Evolutionary conservation across 1,139 yeast species (phyloP).

Genomic region (Kodamaea ohmeri): DNA sequence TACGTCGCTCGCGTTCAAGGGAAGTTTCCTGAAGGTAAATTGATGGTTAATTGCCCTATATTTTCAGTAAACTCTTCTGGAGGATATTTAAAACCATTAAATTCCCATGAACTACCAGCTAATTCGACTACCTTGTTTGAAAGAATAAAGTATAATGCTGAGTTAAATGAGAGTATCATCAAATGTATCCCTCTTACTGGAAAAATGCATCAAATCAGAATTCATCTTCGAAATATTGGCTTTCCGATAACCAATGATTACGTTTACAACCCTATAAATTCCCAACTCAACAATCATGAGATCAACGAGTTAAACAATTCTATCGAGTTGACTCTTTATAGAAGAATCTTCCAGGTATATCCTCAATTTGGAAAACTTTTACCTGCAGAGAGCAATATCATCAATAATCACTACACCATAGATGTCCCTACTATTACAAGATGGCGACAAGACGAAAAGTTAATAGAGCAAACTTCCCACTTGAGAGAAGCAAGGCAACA

Average conservation of each 20-base stretch:
- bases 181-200: slow-evolving; percentile 70
- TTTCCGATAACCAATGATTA: slow-evolving; percentile 70
- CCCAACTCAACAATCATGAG: slow-evolving; percentile 13
- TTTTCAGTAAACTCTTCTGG: slow-evolving; percentile 36
- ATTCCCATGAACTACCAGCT: slow-evolving; percentile 25
- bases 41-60: slow-evolving; percentile 33
- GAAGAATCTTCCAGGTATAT: slow-evolving; percentile 19
- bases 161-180: slow-evolving; percentile 52
- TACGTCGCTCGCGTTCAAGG: slow-evolving; percentile 64
- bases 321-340: slow-evolving; percentile 31
- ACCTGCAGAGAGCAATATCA: slow-evolving; percentile 12
- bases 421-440: slow-evolving; percentile 18
- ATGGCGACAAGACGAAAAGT: slow-evolving; percentile 17
- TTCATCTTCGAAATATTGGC: slow-evolving; percentile 65
- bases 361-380: slow-evolving; percentile 15
- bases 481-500: slow-evolving; percentile 12
- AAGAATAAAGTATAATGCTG: slow-evolving; percentile 22
- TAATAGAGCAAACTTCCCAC: slow-evolving; percentile 8
- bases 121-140: slow-evolving; percentile 36
- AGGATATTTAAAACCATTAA: slow-evolving; percentile 35
- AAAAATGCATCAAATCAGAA: slow-evolving; percentile 74
- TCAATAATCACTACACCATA: slow-evolving; percentile 13
- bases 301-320: slow-evolving; percentile 22
- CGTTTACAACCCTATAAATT: slow-evolving; percentile 40
- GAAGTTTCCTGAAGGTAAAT: slow-evolving; percentile 42